Conservation (phyloP, 148 eudicot species). For the Arbutus unedo region DNA sequence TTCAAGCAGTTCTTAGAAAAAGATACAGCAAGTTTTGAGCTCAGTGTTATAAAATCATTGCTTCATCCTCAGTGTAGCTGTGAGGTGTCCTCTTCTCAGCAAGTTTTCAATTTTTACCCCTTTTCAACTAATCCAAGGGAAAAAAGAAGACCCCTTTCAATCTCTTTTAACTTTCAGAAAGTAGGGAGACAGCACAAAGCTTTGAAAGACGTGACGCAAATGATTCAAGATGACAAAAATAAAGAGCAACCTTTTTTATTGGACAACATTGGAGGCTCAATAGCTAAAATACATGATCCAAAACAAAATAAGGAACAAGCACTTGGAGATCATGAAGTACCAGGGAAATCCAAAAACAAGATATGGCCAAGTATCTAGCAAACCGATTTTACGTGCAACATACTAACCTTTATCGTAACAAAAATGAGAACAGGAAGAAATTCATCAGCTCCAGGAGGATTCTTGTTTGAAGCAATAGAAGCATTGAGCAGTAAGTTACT, state of each 20-base stretch:
- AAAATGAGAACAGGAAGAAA: constrained; percentile 94
- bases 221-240: neutral
- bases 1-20: neutral
- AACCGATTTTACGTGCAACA: neutral
- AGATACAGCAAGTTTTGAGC: neutral
- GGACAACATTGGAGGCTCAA: neutral
- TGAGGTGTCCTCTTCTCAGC: neutral
- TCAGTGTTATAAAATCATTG: neutral
- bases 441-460: constrained; percentile 95
- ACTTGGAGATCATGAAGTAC: neutral
- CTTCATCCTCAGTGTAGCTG: neutral
- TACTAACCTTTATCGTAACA: constrained; percentile 61
- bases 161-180: neutral
- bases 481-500: constrained; percentile 82
- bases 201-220: neutral
- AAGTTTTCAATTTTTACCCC: neutral
- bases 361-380: neutral
- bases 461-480: constrained; percentile 64
- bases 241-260: neutral
- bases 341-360: neutral
- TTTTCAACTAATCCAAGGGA: neutral
- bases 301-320: neutral
- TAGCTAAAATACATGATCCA: neutral
- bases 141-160: neutral
- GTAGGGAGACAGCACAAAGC: neutral